Evolutionary conservation across 768 basidiomycete species (phyloP).

Genomic region (Dentipellis sp.): DNA sequence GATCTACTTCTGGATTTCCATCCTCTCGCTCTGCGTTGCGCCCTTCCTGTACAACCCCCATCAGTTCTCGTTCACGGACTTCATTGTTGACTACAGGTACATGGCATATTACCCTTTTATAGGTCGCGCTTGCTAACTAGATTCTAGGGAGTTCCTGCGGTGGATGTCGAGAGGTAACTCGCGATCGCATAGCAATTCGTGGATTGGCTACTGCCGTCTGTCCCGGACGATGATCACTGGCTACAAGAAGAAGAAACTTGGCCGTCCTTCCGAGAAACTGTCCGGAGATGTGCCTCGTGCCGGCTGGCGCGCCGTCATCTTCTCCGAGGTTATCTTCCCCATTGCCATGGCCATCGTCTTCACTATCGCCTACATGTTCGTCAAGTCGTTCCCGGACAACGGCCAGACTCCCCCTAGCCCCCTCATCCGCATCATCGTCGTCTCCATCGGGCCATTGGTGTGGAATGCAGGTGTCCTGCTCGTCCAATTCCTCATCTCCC

Average conservation of each 20-base stretch:
- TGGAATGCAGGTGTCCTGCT: slow-evolving; percentile 89
- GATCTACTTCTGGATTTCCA: slow-evolving; percentile 98
- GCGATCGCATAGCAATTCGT: slow-evolving; percentile 92
- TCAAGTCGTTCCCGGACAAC: slow-evolving; percentile 73
- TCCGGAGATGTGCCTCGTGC: slow-evolving; percentile 94
- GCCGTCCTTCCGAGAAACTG: slow-evolving; percentile 94
- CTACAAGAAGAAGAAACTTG: slow-evolving; percentile 98
- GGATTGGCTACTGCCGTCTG: slow-evolving; percentile 98
- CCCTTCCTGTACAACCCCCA: slow-evolving; percentile 99
- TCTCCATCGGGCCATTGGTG: slow-evolving; percentile 90
- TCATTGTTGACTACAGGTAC: slow-evolving; percentile 89
- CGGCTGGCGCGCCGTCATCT: slow-evolving; percentile 81
- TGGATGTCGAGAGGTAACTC: slow-evolving; percentile 99
- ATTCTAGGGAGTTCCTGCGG: slow-evolving; percentile 80
- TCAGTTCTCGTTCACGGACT: slow-evolving; percentile 95
- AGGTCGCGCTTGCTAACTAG: background rate
- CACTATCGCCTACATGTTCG: slow-evolving; percentile 85
- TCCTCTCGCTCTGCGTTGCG: slow-evolving; percentile 82
- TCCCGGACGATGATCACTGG: slow-evolving; percentile 98
- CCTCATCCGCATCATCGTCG: slow-evolving; percentile 86
- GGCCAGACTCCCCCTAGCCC: slow-evolving; percentile 69
- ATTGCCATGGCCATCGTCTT: slow-evolving; percentile 80
- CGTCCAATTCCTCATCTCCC: slow-evolving; percentile 79
- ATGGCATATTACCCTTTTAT: slow-evolving; percentile 13
- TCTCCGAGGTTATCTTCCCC: slow-evolving; percentile 84